Conservation (phyloP, 345 rosid species). For the Orychophragmus violaceus region DNA sequence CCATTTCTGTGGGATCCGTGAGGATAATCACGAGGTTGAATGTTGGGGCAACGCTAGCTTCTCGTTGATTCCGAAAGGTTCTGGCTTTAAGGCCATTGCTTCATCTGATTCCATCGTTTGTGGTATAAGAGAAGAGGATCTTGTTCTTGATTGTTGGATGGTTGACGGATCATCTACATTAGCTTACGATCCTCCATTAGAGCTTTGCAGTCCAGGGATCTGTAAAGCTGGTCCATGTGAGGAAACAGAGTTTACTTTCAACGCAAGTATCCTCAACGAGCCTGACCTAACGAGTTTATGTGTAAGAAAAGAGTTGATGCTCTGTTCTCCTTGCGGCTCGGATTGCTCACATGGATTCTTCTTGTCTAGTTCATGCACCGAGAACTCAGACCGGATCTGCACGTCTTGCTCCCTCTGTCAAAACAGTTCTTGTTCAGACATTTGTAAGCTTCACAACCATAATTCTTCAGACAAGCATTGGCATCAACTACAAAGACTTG, state of each 20-base stretch:
- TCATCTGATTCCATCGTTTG: constrained; percentile 73
- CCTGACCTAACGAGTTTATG: constrained; percentile 71
- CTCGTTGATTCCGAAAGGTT: constrained; percentile 57
- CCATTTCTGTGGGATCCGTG: constrained; percentile 79
- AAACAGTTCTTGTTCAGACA: constrained; percentile 68
- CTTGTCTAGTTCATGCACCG: constrained; percentile 70
- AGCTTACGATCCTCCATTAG: constrained; percentile 73
- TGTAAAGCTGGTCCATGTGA: constrained; percentile 55
- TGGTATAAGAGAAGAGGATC: constrained; percentile 76
- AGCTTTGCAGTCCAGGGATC: constrained; percentile 82
- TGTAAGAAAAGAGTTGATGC: constrained; percentile 52
- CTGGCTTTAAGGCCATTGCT: constrained; percentile 82
- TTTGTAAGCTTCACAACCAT: constrained; percentile 46
- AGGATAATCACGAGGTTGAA: constrained; percentile 69
- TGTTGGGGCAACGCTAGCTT: constrained; percentile 77
- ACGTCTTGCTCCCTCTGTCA: constrained; percentile 90
- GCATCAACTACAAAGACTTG: constrained; percentile 40
- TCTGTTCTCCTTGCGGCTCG: constrained; percentile 70
- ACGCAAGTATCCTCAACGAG: constrained; percentile 76
- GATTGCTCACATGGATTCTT: constrained; percentile 73
- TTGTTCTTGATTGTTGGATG: constrained; percentile 87
- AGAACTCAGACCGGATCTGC: constrained; percentile 65
- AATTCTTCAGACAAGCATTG: constrained; percentile 43
- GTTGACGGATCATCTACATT: constrained; percentile 36
- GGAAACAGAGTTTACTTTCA: constrained; percentile 59